A percentile compares a stretch with the other conserved stretches of the same genome.
These are phyloP conservation scores for Penicillium sp. DNA, from an alignment of 2,329 filamentous ascomycete species.

Conservation along the genomic window DNA sequence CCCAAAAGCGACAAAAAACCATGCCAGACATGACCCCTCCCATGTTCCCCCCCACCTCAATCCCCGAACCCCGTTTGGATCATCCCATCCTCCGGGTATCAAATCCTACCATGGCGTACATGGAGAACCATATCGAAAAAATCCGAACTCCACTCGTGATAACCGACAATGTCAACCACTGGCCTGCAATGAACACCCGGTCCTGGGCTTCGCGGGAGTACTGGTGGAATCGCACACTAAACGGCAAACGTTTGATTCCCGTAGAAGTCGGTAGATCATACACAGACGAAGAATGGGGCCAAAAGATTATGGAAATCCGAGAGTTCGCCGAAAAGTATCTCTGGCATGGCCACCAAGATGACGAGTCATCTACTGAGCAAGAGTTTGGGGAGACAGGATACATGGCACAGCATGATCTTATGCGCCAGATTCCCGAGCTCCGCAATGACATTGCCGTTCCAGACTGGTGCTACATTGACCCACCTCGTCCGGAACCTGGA, in stretches of 20 bases:
- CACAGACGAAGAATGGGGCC: conserved; percentile 80
- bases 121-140: conserved; percentile 61
- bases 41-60: conserved; percentile 35
- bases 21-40: conserved; percentile 15
- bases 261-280: conserved; percentile 87
- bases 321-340: conserved; percentile 70
- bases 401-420: conserved; percentile 87
- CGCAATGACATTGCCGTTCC: conserved; percentile 75
- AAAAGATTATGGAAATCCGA: conserved; percentile 73
- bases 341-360: conserved; percentile 21
- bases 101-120: conserved; percentile 57
- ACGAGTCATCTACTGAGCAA: neutral
- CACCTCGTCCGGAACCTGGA: conserved; percentile 57
- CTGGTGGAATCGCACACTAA: conserved; percentile 71
- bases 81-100: conserved; percentile 42
- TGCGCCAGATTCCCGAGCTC: conserved; percentile 76
- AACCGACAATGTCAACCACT: conserved; percentile 62
- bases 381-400: conserved; percentile 61
- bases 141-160: conserved; percentile 67
- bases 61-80: conserved; percentile 35
- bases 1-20: conserved; percentile 34
- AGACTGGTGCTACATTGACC: conserved; percentile 77
- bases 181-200: conserved; percentile 71
- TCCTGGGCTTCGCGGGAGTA: conserved; percentile 76
- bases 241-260: conserved; percentile 77